A percentile compares a stretch with the other conserved stretches of the same genome.
Evolutionary conservation across 2,329 filamentous ascomycete genomes (phyloP).

Genomic region (Mycocentrospora acerina): DNA sequence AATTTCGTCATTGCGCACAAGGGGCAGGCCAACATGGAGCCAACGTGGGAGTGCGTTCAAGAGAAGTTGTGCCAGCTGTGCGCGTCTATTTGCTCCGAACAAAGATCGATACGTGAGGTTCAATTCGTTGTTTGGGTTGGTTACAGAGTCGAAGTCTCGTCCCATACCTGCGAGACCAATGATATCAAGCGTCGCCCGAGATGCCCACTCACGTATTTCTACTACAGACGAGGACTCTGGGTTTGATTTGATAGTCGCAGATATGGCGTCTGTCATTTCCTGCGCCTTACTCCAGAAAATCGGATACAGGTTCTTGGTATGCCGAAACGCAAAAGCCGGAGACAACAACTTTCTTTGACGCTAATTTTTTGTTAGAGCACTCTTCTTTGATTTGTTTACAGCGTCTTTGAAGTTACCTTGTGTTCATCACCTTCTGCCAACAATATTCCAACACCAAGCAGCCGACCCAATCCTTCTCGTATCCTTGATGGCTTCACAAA

Average conservation of each 20-base stretch:
- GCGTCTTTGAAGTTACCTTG: conserved; percentile 52
- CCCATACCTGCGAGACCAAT: conserved; percentile 61
- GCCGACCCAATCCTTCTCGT: conserved; percentile 58
- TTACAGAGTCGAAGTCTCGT: conserved; percentile 56
- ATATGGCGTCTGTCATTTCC: conserved; percentile 45
- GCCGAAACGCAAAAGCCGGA: conserved; percentile 54
- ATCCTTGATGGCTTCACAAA: conserved; percentile 51
- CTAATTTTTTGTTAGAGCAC: conserved; percentile 19
- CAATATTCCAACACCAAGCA: conserved; percentile 71
- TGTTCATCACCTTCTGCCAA: conserved; percentile 91
- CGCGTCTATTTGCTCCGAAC: conserved; percentile 51
- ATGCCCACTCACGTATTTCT: conserved; percentile 50
- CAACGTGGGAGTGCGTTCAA: conserved; percentile 63
- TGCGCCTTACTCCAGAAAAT: conserved; percentile 52
- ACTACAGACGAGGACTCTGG: conserved; percentile 37
- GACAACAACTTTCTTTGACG: conserved; percentile 51
- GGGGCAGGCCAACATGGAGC: conserved; percentile 64
- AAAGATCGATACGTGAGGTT: conserved; percentile 54
- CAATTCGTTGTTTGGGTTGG: conserved; percentile 55
- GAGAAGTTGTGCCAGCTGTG: conserved; percentile 60
- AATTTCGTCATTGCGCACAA: conserved; percentile 63
- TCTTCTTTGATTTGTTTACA: neutral
- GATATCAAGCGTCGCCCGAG: conserved; percentile 59
- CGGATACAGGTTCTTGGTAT: conserved; percentile 53
- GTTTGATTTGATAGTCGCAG: conserved; percentile 23